Conservation (phyloP, 768 basidiomycete genomes). For the Lactarius trivialis region DNA sequence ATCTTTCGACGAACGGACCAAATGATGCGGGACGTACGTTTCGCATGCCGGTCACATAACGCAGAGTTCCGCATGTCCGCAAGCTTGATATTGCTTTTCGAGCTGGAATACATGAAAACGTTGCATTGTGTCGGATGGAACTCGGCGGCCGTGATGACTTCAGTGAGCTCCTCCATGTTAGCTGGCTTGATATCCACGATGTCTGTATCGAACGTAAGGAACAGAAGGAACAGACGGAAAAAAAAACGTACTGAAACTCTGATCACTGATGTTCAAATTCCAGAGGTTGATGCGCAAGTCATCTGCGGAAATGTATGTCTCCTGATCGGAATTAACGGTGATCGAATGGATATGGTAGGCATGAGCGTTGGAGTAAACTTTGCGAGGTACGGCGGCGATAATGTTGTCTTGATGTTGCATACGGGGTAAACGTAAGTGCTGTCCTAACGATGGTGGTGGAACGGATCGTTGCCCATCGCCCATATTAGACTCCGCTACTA, state of each 20-base stretch:
- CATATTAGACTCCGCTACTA: conserved; percentile 96
- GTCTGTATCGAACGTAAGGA: conserved; percentile 46
- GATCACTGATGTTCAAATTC: conserved; percentile 98
- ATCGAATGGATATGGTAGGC: conserved; percentile 99
- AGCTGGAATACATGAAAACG: conserved; percentile 98
- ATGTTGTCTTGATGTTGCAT: conserved; percentile 96
- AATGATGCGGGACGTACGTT: conserved; percentile 55
- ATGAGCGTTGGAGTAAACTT: conserved; percentile 98
- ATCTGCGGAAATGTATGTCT: conserved; percentile 99
- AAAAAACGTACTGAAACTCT: conserved; percentile 86
- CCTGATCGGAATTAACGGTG: conserved; percentile 97
- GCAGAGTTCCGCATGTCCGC: conserved; percentile 99
- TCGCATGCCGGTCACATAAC: conserved; percentile 91
- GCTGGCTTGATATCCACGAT: conserved; percentile 99
- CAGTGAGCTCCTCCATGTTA: conserved; percentile 99
- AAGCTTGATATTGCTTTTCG: conserved; percentile 98
- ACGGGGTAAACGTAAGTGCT: conserved; percentile 77
- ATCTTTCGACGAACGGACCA: conserved; percentile 1
- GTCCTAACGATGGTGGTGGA: conserved; percentile 50
- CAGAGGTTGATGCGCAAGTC: conserved; percentile 96
- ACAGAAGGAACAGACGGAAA: neutral
- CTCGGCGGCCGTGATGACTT: conserved; percentile 99
- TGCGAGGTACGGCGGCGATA: conserved; percentile 96
- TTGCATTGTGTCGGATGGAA: conserved; percentile 98
- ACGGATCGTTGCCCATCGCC: conserved; percentile 68